Percentiles rank a stretch among this genome's conserved stretches.
Evolutionary conservation across 495 filamentous ascomycete genomes (phyloP).

Genomic region (Tricharina praecox): DNA sequence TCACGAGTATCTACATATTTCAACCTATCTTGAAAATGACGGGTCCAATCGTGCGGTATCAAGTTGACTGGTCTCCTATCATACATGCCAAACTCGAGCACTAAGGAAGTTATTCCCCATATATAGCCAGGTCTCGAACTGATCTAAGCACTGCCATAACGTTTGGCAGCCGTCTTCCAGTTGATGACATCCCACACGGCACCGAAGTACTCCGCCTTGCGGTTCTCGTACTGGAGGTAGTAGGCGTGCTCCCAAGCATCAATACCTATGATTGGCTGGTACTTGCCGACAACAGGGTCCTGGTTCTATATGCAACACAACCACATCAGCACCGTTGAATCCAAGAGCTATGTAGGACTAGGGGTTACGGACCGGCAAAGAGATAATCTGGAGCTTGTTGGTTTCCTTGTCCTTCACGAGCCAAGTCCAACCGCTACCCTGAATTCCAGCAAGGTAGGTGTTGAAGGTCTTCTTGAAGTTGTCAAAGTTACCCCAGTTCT

Average conservation of each 20-base stretch:
- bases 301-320: constrained; percentile 57
- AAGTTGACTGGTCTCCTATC: no score
- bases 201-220: constrained; percentile 94
- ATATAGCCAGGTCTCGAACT: no score
- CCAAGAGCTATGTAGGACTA: no score
- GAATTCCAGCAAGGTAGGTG: constrained; percentile 66
- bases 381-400: constrained; percentile 57
- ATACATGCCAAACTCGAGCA: no score
- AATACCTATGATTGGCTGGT: constrained; percentile 71
- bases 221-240: constrained; percentile 91
- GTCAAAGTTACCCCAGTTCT: constrained; percentile 59
- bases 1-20: no score
- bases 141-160: constrained; percentile 37
- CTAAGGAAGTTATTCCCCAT: no score
- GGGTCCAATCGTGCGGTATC: no score
- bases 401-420: constrained; percentile 82
- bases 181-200: constrained; percentile 97
- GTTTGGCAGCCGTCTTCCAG: constrained; percentile 85
- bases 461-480: constrained; percentile 71
- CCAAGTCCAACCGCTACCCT: constrained; percentile 95
- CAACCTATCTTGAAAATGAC: no score
- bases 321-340: no score
- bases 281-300: constrained; percentile 80
- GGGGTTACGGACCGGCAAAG: constrained; percentile 38
- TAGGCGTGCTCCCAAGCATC: constrained; percentile 95